phyloP scores from a whole-genome alignment of 2,329 filamentous ascomycete genomes.

The Onygenales sp. region DNA sequence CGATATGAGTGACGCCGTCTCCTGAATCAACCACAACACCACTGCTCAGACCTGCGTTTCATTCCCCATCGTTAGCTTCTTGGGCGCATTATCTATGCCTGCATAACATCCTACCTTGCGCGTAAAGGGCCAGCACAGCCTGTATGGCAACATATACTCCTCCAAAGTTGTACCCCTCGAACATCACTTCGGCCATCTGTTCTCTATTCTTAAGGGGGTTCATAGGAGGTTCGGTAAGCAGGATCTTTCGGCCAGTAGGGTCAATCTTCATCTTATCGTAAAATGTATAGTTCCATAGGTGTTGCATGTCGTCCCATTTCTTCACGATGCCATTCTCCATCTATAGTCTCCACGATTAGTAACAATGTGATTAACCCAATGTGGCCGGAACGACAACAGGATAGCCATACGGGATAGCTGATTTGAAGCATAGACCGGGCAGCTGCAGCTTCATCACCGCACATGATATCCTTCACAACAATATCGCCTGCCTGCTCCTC shows the following conservation, averaged over 20 bases:
- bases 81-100: background rate
- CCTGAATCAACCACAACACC: conserved; percentile 98
- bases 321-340: conserved; percentile 99
- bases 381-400: background rate
- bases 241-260: conserved; percentile 85
- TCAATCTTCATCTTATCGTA: conserved; percentile 94
- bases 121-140: conserved; percentile 89
- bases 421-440: conserved; percentile 97
- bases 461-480: conserved; percentile 97
- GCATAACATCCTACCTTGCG: conserved; percentile 60
- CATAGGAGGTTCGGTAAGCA: conserved; percentile 94
- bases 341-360: conserved; percentile 28
- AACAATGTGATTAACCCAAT: conserved; percentile 2
- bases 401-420: conserved; percentile 67
- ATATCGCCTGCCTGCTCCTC: conserved; percentile 74
- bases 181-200: conserved; percentile 99
- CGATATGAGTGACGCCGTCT: conserved; percentile 96
- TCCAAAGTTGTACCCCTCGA: conserved; percentile 91
- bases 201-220: conserved; percentile 95
- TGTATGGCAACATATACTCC: conserved; percentile 98
- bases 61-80: background rate
- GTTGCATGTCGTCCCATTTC: conserved; percentile 99
- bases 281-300: conserved; percentile 99
- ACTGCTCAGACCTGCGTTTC: conserved; percentile 59
- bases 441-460: conserved; percentile 92